Evolutionary conservation across 169 alveolate genomes (phyloP).

Genomic region (Cryptosporidium tyzzeri): DNA sequence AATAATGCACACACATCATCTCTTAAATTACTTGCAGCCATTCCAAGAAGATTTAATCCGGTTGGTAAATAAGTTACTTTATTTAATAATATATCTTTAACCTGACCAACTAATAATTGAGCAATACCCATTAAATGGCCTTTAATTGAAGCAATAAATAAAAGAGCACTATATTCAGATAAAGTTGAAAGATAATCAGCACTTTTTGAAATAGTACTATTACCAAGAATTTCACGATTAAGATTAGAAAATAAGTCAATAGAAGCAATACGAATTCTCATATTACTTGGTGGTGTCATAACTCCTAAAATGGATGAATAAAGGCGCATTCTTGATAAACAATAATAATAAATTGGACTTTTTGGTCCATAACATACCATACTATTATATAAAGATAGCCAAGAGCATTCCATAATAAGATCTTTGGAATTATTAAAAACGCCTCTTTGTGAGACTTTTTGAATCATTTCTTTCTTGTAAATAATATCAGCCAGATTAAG

Average conservation of each 20-base stretch:
- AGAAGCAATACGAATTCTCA: conserved; percentile 63
- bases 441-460: conserved; percentile 73
- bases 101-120: conserved; percentile 61
- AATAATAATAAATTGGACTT: conserved; percentile 50
- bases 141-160: conserved; percentile 65
- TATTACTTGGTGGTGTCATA: conserved; percentile 68
- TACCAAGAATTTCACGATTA: conserved; percentile 65
- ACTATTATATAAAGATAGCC: conserved; percentile 65
- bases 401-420: conserved; percentile 56
- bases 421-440: conserved; percentile 49
- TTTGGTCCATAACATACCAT: conserved; percentile 71
- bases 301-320: conserved; percentile 57
- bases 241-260: conserved; percentile 49
- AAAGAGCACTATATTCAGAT: conserved; percentile 67
- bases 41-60: conserved; percentile 69
- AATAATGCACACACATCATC: conserved; percentile 65
- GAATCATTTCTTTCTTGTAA: conserved; percentile 76
- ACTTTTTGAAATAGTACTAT: conserved; percentile 53
- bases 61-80: conserved; percentile 70
- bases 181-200: conserved; percentile 54
- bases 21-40: conserved; percentile 70
- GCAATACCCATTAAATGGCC: conserved; percentile 64
- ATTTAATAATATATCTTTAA: conserved; percentile 53
- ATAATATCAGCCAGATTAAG: conserved; percentile 84
- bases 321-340: conserved; percentile 50